Evolutionary conservation across 2,329 filamentous ascomycete genomes (phyloP), one percentile per base, ranked within the genome.

Genomic region (Pseudocercospora vitis): DNA sequence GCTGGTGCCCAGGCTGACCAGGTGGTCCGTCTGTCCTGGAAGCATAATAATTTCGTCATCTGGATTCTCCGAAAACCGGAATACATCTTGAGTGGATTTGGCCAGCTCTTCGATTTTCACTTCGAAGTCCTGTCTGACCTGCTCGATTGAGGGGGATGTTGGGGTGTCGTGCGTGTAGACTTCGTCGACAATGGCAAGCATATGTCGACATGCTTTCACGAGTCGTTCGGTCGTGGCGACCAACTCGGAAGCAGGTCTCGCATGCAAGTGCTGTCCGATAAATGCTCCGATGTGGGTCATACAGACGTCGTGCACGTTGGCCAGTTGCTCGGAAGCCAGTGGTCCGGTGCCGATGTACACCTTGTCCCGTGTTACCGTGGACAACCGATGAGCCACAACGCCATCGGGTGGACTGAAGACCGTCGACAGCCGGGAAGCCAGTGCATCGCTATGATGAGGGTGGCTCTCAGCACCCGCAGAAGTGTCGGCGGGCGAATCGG

Each of bases 271-370:
- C 52, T 96, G 80, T 12, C 94, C 94, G 68, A 97, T 92, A 70
- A 97, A 96, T 3, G 90, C 95, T 47, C 89, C 92, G 48, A 99
- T 82, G 67, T 91, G 88, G 5, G 91, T 94, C 49, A 99, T 76
- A 66, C 97, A 96, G 6, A 83, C 83, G 73, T 97, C 91, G 73
- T 96, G 91, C 47, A 85, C 88, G 46, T 81, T 78, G 65, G 84
- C 87, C 45, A 97, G 81, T 62, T 86, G 86, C 70, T 91, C 88
- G 2, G 91, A 96, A 28, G 94, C 89, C 55, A 96, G 78, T 64
- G 88, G 87, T 4, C 58, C 56, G 85, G 82, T 37, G 26, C 14
- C 44, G 2, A 45, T 32, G 26, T 49, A 52, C 12, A 37, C 33
- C 37, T 37, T 55, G n/a, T 65, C 62, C 23, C 59, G 55, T 29